These are phyloP conservation scores for Alternaria hordeiaustralica DNA, from an alignment of 2,329 filamentous ascomycete species.

Conservation along the genomic window DNA sequence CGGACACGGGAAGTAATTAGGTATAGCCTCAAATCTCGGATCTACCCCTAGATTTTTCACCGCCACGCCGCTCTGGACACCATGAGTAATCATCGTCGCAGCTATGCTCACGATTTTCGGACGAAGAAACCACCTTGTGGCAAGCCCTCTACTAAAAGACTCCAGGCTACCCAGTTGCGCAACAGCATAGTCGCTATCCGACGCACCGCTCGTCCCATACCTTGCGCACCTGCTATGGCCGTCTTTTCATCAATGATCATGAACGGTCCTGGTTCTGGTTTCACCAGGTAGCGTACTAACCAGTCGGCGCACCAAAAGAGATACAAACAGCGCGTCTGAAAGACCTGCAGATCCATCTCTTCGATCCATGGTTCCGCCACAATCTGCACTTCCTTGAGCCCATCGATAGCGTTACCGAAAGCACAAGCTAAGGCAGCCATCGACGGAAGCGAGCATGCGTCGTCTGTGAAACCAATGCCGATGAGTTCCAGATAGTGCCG, in stretches of 20 bases:
- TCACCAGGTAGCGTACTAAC: slow-evolving; percentile 11
- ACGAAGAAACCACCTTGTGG: slow-evolving; percentile 9
- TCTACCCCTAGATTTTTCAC: not conserved
- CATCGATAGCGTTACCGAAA: slow-evolving; percentile 9
- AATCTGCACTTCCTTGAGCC: slow-evolving; percentile 7
- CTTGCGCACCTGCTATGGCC: not conserved
- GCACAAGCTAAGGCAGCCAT: slow-evolving; percentile 7
- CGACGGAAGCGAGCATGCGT: not conserved
- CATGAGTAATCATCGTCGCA: not conserved
- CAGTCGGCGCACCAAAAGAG: slow-evolving; percentile 23
- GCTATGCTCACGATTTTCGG: not conserved
- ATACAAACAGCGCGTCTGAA: slow-evolving; percentile 13
- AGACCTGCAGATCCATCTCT: slow-evolving; percentile 11
- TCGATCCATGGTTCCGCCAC: slow-evolving; percentile 4
- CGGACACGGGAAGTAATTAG: not conserved
- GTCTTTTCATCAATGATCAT: slow-evolving; percentile 1
- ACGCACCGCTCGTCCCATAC: not conserved
- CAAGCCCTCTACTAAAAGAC: slow-evolving; percentile 18
- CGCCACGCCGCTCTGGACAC: not conserved
- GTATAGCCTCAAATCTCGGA: not conserved
- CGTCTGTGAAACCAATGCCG: slow-evolving; percentile 8
- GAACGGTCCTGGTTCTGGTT: not conserved
- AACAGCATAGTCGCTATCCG: slow-evolving; percentile 4
- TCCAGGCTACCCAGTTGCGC: slow-evolving; percentile 24
- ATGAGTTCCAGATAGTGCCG: slow-evolving; percentile 3